Conservation (phyloP, 2,329 filamentous ascomycete genomes). For the Xylariaceae sp. region DNA sequence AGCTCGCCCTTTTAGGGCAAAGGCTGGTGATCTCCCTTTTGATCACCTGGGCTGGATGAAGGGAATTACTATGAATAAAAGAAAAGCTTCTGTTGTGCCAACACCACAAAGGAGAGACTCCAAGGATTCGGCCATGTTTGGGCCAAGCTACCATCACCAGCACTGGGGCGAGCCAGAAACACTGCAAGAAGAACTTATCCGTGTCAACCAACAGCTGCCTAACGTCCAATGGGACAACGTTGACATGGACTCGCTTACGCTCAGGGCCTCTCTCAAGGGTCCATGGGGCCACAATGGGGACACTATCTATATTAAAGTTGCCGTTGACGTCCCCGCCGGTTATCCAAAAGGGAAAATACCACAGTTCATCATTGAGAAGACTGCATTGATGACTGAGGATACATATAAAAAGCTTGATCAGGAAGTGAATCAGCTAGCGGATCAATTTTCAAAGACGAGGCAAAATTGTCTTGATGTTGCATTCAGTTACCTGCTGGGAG, state of each 20-base stretch:
- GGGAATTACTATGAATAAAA: constrained; percentile 58
- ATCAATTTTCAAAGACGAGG: constrained; percentile 49
- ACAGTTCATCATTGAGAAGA: constrained; percentile 56
- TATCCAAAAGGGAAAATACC: constrained; percentile 56
- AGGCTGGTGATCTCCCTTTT: constrained; percentile 42
- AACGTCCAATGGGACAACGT: constrained; percentile 61
- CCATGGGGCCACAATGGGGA: constrained; percentile 56
- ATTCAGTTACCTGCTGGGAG: constrained; percentile 58
- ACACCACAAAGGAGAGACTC: constrained; percentile 45
- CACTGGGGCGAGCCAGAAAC: constrained; percentile 58
- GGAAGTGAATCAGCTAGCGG: constrained; percentile 52
- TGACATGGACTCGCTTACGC: constrained; percentile 54
- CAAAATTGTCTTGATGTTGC: constrained; percentile 58
- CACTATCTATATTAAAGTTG: constrained; percentile 57
- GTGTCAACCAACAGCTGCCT: constrained; percentile 55
- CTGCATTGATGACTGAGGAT: constrained; percentile 54
- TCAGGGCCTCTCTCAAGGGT: constrained; percentile 57
- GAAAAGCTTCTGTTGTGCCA: constrained; percentile 40
- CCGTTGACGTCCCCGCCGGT: constrained; percentile 51
- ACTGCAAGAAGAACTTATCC: constrained; percentile 59
- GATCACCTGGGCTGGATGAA: constrained; percentile 65
- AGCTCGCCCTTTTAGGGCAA: constrained; percentile 41
- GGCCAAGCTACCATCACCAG: constrained; percentile 46
- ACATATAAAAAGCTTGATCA: constrained; percentile 48
- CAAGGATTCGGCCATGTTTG: constrained; percentile 48